Evolutionary conservation across 306 rosid genomes (phyloP), one percentile per base, ranked within the genome.

Genomic region (Ammopiptanthus mongolicus): DNA sequence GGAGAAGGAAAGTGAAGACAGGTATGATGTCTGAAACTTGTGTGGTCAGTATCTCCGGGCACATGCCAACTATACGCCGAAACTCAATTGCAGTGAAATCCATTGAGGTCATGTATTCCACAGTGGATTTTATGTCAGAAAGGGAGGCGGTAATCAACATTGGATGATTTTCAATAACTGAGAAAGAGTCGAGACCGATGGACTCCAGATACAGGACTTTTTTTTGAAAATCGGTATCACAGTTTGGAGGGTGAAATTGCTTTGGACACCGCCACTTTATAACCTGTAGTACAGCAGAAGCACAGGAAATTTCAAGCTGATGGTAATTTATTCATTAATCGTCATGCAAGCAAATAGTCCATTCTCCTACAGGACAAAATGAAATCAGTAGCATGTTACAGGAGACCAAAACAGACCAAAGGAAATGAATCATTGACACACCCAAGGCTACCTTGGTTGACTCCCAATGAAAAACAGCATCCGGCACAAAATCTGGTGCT

Each of bases 131-230:
- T 56, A 95, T 59, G 74, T 88, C 82, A 42, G 82, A 33, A 22
- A 95, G 89, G 14, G 96, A 69, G 63, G 80, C 64, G 44, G 93
- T 71, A 78, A 88, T 59, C 72, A 88, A 15, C 6, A 73, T 86
- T 33, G 99, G 99, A 85, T 92, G 85, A 70, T 82, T 74, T 61
- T 78, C 77, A 81, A 90, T 73, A 60, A 92, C 72, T 57, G 97
- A 78, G 79, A 90, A 81, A 84, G 93, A 86, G 79, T 91, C 96
- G 10, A 95, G 80, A 69, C 97, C 97, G 0, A 95, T 82, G 22
- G 97, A 95, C 77, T 95, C 98, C 14, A 95, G 88, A 74, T 84
- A 95, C 50, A 92, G 88, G 72, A 84, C 75, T 78, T 90, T 95
- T 41, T 86, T 84, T 3, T 87, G 86, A 73, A 90, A 95, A 13